Evolutionary conservation across 257 asterid genomes (phyloP), one percentile per base, ranked within the genome.

Genomic region (Jasminum sambac): DNA sequence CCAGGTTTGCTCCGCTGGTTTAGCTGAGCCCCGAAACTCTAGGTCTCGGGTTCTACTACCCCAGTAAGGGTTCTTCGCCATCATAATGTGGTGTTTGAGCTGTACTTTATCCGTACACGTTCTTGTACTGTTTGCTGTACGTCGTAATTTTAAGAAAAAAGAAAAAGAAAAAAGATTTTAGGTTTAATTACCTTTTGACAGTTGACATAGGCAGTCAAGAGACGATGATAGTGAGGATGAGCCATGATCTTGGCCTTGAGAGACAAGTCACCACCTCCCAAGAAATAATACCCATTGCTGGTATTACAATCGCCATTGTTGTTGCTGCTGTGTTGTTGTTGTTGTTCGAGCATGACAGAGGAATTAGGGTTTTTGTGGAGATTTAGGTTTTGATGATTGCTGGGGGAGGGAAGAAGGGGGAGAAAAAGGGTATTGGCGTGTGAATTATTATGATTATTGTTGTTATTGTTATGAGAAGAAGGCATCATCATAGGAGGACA

Each of bases 181-280:
- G 34, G 61, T 23, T 6, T 1, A 46, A 14, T 67, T 43, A 87
- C 98, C 99, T 94, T 94, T 63, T 94, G 98, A 63, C 99, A 94
- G 64, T 80, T 91, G 57, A 86, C 76, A 62, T 89, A 94, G 21
- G 96, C 90, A 59, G 96, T 79, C 78, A 94, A 67, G 68, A 94
- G 98, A 24, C 98, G 92, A 21, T 81, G 86, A 85, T 91, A 94
- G 79, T 82, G 89, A 59, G 99, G 99, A 78, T 94, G 99, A 62
- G 95, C 82, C 89, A 94, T 83, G 81, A 94, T 94, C 79, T 91
- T 94, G 0, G 96, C 87, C 88, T 83, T 91, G 10, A 82, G 75
- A n/a, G 90, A 68, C 73, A 80, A 74, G 63, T 67, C 57, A 11
- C 66, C 83, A 9, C 34, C 64, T 26, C 86, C 91, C 94, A 88